Evolutionary conservation across 192 early-diverging fungal species (phyloP), one percentile per base, ranked within the genome.

Genomic region (Backusella parvicylindrica): DNA sequence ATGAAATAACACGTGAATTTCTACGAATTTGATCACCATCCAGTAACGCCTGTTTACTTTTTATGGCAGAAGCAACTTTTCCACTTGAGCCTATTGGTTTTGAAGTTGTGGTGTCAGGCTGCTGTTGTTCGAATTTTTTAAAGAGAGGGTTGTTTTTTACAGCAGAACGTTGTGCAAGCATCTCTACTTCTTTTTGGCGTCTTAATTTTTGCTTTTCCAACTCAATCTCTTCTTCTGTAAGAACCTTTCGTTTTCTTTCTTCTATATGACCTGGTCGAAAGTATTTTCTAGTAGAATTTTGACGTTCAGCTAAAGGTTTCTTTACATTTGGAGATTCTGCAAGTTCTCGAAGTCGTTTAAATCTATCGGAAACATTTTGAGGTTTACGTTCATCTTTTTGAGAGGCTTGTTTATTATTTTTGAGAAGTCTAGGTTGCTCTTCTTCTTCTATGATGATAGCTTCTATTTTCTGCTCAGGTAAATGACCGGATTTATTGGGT

Each of bases 61-160:
- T 38, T 31, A 70, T 15, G 21, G 38, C 16, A 4, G 41, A 41
- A 31, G 68, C 68, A 26, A 38, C 60, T 5, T 21, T 64, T 60
- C 33, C 15, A 38, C n/a, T 28, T 28, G 16, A 32, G 23, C 23
- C 26, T 31, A 50, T 26, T 63, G 36, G 26, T 56, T 40, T 9
- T 47, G 21, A 16, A 35, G 21, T 3, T 12, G 71, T 33, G 21
- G 53, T 30, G 8, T 30, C 6, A 31, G 53, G 13, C n/a, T 37
- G 60, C 21, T 63, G 36, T 21, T 73, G 40, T 26, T 78, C 77
- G 13, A 78, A 68, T 11, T 69, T 73, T 13, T 64, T 64, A 37
- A 78, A 38, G 13, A 78, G 64, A 40, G 77, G 77, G 32, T 78
- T 78, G 40, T 78, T 78, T 28, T 73, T 72, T 31, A 78, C 77